phyloP scores from a whole-genome alignment of 192 early-diverging fungal species.

The Coemansia sp. region DNA sequence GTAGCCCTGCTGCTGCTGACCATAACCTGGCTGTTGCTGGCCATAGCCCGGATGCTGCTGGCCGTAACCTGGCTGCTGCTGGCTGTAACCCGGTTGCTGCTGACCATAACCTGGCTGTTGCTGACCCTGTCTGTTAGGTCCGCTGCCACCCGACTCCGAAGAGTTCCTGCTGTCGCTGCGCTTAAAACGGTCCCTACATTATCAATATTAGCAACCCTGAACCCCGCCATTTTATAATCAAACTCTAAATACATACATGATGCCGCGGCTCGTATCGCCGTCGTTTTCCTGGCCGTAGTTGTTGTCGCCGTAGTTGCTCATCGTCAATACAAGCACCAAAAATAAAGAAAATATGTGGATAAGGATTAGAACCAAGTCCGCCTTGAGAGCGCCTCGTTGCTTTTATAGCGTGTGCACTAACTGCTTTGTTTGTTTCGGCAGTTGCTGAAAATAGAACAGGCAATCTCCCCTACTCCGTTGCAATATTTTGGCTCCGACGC shows the following conservation, averaged over 20 bases:
- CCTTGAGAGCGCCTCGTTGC: not conserved
- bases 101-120: slow-evolving; percentile 19
- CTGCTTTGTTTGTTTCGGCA: not conserved
- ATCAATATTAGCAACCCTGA: slow-evolving; percentile 16
- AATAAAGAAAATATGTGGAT: not conserved
- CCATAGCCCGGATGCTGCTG: slow-evolving; percentile 26
- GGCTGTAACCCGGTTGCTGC: slow-evolving; percentile 6
- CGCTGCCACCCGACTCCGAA: slow-evolving; percentile 8
- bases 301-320: slow-evolving; percentile 22
- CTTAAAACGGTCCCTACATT: slow-evolving; percentile 11
- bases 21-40: slow-evolving; percentile 24
- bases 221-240: not conserved
- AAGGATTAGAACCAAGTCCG: not conserved
- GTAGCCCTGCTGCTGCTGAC: slow-evolving; percentile 23
- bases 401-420: not conserved
- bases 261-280: slow-evolving; percentile 28
- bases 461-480: not conserved
- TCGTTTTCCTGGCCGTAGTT: slow-evolving; percentile 15
- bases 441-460: slow-evolving; percentile 1
- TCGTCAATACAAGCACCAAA: not conserved
- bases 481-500: not conserved
- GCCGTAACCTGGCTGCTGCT: slow-evolving; percentile 27
- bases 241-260: slow-evolving; percentile 21
- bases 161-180: slow-evolving; percentile 15
- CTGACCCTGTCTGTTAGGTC: slow-evolving; percentile 14